phyloP scores from a whole-genome alignment of 139 green algal species.

The Dunaliella sp. region DNA sequence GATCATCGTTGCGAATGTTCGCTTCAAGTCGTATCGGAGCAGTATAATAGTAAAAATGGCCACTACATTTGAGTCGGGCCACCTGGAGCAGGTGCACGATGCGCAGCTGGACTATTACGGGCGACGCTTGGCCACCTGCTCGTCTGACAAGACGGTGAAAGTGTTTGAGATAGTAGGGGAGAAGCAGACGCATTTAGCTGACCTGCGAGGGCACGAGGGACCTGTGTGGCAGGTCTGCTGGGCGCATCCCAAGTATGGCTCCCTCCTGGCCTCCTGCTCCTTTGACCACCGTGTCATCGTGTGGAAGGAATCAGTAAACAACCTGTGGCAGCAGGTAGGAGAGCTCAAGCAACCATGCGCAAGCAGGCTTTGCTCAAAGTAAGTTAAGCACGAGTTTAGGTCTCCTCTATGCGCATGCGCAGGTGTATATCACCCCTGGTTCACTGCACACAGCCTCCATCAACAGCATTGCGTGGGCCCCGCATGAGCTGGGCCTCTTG shows the following conservation, averaged over 20 bases:
- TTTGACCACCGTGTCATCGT: constrained; percentile 94
- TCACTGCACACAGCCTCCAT: constrained; percentile 76
- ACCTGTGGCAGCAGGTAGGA: constrained; percentile 80
- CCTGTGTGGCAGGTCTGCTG: constrained; percentile 87
- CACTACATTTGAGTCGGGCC: constrained; percentile 44
- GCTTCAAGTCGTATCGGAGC: no score
- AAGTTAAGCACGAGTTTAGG: no score
- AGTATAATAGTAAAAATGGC: neutral
- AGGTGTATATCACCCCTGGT: constrained; percentile 55
- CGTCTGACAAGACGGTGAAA: constrained; percentile 87
- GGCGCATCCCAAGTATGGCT: constrained; percentile 95
- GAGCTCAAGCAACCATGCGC: no score
- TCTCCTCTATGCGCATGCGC: neutral
- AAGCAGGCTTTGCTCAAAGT: no score
- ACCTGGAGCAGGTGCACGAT: constrained; percentile 88
- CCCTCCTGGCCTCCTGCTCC: constrained; percentile 83
- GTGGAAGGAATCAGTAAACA: constrained; percentile 83
- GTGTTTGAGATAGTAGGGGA: constrained; percentile 80
- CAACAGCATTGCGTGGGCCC: constrained; percentile 91
- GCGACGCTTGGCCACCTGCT: constrained; percentile 87
- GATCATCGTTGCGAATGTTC: no score
- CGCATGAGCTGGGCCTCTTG: constrained; percentile 86
- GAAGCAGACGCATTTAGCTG: constrained; percentile 57
- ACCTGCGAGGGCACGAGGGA: constrained; percentile 90
- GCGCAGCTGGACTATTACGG: constrained; percentile 97